Percentiles rank a stretch among this genome's conserved stretches.
Conservation (phyloP, 2,329 filamentous ascomycete species). For the Sporothrix euskadiensis region DNA sequence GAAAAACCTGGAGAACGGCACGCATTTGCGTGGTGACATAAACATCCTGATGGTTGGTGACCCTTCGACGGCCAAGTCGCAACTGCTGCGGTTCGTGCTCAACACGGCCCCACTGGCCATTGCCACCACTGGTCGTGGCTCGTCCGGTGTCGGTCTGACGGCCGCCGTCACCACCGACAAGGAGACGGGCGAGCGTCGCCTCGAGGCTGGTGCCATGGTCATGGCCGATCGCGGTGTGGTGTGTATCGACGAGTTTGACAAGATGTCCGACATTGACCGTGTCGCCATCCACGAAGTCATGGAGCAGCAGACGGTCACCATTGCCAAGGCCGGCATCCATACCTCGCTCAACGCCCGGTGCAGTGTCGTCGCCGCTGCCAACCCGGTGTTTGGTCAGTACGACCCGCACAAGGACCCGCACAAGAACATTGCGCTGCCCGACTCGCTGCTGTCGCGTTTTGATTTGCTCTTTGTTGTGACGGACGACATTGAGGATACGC, state of each 20-base stretch:
- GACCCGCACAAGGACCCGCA: conserved; percentile 98
- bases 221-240: conserved; percentile 95
- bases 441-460: conserved; percentile 96
- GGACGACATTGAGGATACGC: conserved; percentile 93
- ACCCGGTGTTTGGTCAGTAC: conserved; percentile 97
- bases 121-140: conserved; percentile 93
- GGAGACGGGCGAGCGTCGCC: conserved; percentile 89
- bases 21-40: conserved; percentile 96
- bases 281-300: conserved; percentile 99
- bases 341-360: conserved; percentile 95
- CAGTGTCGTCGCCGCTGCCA: conserved; percentile 93
- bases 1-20: conserved; percentile 98
- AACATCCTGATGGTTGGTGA: conserved; percentile 99
- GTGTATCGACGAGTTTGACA: conserved; percentile 99
- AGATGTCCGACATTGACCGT: conserved; percentile 98
- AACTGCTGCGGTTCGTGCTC: conserved; percentile 91
- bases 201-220: conserved; percentile 98
- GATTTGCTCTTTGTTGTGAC: conserved; percentile 97
- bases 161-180: conserved; percentile 96
- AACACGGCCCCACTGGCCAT: conserved; percentile 97
- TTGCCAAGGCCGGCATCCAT: conserved; percentile 97
- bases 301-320: conserved; percentile 99
- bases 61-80: conserved; percentile 97
- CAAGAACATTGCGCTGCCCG: conserved; percentile 95
- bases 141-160: conserved; percentile 95